Percentiles rank a stretch among this genome's conserved stretches.
These are phyloP conservation scores for Vaccinium macrocarpon DNA, from an alignment of 148 eudicot genomes.

Conservation along the genomic window DNA sequence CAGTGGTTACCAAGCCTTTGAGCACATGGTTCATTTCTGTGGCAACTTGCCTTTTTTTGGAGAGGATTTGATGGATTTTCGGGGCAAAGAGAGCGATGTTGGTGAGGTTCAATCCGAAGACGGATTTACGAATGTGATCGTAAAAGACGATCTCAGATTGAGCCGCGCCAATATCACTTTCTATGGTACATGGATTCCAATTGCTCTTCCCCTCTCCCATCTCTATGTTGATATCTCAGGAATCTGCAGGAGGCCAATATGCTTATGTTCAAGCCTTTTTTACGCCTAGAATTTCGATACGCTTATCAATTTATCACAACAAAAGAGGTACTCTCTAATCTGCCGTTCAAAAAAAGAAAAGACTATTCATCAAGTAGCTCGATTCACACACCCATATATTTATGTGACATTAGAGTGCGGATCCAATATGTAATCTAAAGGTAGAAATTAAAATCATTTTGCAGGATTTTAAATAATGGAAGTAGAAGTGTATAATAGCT, in stretches of 20 bases:
- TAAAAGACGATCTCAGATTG: conserved; percentile 89
- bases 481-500: too few relatives aligned
- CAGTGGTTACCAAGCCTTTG: conserved; percentile 1
- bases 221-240: background rate
- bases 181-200: background rate
- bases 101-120: conserved; percentile 99
- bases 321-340: background rate
- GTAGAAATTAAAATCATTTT: background rate
- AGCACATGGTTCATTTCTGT: background rate
- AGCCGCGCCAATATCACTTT: conserved; percentile 99
- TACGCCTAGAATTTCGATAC: background rate
- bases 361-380: background rate
- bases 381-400: background rate
- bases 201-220: background rate
- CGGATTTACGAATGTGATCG: conserved; percentile 48
- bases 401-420: background rate
- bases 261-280: background rate
- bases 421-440: background rate
- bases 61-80: background rate
- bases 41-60: background rate
- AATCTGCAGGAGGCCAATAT: background rate
- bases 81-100: conserved; percentile 58
- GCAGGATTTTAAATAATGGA: background rate
- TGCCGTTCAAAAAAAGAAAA: too few relatives aligned
- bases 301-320: background rate